Base-by-base conservation (phyloP, 768 basidiomycete species). In the Ramaria sp. region DNA sequence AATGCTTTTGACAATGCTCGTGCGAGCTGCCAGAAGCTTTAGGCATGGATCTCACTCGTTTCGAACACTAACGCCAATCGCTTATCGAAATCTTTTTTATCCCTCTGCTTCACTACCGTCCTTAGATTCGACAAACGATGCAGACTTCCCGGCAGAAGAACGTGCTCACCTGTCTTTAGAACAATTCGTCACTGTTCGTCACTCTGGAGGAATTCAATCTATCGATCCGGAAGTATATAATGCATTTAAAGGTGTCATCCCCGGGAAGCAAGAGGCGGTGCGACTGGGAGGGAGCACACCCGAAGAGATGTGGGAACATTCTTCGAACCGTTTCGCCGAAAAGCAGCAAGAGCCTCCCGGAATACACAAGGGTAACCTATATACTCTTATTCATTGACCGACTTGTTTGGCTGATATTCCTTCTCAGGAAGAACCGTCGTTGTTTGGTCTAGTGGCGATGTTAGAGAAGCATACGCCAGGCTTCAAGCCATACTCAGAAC, bases 401-500 rank as follows among this genome's bases (percentile, higher is more conserved):
- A 13, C 55, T 53, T 34, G 8, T 30, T 16, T 30, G 5, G 5
- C 7, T n/a, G 18, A 59, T 30, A 50, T 13, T 24, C 42, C 48
- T 52, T 24, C 53, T 42, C 62, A 88, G 87, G 87, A 44, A 82
- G 88, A 44, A 82, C 74, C 53, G 71, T 88, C 13, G 38, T 32
- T 15, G 78, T 85, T 36, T 55, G 52, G 15, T 58, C 61, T 28
- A 71, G 73, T 7, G 71, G 73, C 52, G 16, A n/a, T 34, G 66
- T 86, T 16, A 70, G 66, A 2, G 61, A 63, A 1, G 75, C 83
- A 2, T 78, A 78, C 59, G 66, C 59, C 52, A 70, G 64, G 27
- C 72, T 89, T 20, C 73, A 79, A 49, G 57, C 49, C 18, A 77
- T 79, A 50, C 68, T 89, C 36, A 57, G 59, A 45, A 69, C 69